phyloP scores from a whole-genome alignment of 495 filamentous ascomycete species.

The Aspergillus funiculosus region DNA sequence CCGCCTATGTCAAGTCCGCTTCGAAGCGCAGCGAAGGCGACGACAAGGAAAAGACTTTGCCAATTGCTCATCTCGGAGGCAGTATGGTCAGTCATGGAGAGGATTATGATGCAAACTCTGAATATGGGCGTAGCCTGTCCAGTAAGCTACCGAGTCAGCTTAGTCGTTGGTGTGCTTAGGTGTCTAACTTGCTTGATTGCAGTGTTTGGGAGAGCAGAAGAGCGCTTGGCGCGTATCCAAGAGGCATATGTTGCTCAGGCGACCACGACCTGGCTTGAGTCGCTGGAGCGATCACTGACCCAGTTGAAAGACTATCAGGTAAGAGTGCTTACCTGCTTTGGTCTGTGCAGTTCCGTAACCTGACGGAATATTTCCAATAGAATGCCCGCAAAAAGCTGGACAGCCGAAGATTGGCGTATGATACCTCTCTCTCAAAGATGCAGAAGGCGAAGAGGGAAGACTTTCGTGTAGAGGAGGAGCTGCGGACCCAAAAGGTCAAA shows the following conservation, averaged over 20 bases:
- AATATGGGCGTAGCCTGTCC: slow-evolving; percentile 85
- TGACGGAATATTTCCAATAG: slow-evolving; percentile 35
- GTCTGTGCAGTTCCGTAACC: background rate
- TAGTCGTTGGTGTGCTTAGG: background rate
- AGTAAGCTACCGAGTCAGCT: slow-evolving; percentile 44
- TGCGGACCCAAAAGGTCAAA: slow-evolving; percentile 86
- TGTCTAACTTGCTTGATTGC: slow-evolving; percentile 8
- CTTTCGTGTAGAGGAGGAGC: slow-evolving; percentile 87
- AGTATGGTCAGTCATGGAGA: slow-evolving; percentile 90
- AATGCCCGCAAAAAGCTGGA: slow-evolving; percentile 92
- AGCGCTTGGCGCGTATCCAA: slow-evolving; percentile 80
- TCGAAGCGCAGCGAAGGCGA: slow-evolving; percentile 80
- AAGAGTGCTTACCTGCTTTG: slow-evolving; percentile 16
- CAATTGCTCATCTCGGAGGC: slow-evolving; percentile 73
- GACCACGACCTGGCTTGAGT: slow-evolving; percentile 85
- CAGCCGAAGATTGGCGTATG: slow-evolving; percentile 81
- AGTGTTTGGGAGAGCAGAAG: slow-evolving; percentile 81
- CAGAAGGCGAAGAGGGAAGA: slow-evolving; percentile 92
- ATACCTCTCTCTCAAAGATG: slow-evolving; percentile 85
- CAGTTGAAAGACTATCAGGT: slow-evolving; percentile 99
- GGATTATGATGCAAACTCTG: slow-evolving; percentile 85
- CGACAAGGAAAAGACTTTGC: slow-evolving; percentile 78
- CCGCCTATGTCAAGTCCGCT: slow-evolving; percentile 80
- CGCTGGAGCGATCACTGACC: slow-evolving; percentile 77
- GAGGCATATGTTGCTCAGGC: slow-evolving; percentile 78